phyloP scores from a whole-genome alignment of 192 early-diverging fungal genomes.

The Obelidium mucronatum region DNA sequence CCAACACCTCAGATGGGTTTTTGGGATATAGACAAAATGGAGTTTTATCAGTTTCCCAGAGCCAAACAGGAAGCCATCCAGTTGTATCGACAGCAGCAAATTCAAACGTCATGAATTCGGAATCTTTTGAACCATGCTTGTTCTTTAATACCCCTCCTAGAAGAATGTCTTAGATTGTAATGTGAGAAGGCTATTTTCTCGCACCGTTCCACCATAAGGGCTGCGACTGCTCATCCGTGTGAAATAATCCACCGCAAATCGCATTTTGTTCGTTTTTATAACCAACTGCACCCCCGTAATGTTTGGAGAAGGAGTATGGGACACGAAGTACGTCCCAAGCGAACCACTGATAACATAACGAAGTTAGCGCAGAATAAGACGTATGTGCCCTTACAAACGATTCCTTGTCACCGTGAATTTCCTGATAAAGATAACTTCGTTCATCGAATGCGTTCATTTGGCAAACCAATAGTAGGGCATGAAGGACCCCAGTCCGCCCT shows the following conservation, averaged over 20 bases:
- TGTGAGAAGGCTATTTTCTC: too few relatives aligned
- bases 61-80: constrained; percentile 21
- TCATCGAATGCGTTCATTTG: constrained; percentile 52
- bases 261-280: constrained; percentile 31
- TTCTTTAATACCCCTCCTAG: constrained; percentile 42
- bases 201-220: constrained; percentile 48
- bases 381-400: constrained; percentile 14
- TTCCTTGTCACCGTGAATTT: constrained; percentile 28
- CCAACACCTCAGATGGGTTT: too few relatives aligned
- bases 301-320: constrained; percentile 59
- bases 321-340: constrained; percentile 69
- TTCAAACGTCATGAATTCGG: constrained; percentile 3
- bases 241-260: constrained; percentile 40
- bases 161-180: too few relatives aligned
- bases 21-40: too few relatives aligned
- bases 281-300: constrained; percentile 62
- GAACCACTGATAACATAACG: constrained; percentile 44
- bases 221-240: constrained; percentile 28
- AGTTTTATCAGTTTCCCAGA: constrained; percentile 39
- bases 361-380: not conserved
- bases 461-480: constrained; percentile 62
- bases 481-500: constrained; percentile 39
- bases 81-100: constrained; percentile 4
- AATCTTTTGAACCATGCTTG: constrained; percentile 32
- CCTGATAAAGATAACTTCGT: constrained; percentile 24